These are phyloP conservation scores for Tephrocybe rancida DNA, from an alignment of 768 basidiomycete genomes.

Conservation along the genomic window DNA sequence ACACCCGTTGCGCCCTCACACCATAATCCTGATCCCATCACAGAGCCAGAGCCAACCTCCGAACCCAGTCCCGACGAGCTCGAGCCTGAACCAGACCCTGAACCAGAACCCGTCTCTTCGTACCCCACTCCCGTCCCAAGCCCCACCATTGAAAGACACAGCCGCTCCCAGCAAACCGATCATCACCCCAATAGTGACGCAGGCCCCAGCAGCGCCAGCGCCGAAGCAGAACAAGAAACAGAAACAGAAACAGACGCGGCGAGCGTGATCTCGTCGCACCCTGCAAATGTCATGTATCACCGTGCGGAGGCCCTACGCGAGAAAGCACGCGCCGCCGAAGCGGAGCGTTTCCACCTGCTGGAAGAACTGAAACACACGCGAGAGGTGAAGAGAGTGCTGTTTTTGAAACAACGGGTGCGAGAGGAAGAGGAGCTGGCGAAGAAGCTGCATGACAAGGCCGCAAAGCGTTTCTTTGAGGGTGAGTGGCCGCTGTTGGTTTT, in stretches of 20 bases:
- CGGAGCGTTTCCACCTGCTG: slow-evolving; percentile 26
- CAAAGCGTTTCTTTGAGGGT: slow-evolving; percentile 47
- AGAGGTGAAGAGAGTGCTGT: slow-evolving; percentile 38
- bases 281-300: slow-evolving; percentile 29
- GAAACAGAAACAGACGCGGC: slow-evolving; percentile 22
- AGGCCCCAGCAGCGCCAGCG: background rate
- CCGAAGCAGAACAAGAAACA: slow-evolving; percentile 15
- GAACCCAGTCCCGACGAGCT: background rate
- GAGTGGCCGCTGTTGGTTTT: slow-evolving; percentile 18
- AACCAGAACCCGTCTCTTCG: slow-evolving; percentile 9
- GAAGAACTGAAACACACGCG: slow-evolving; percentile 30
- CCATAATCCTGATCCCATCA: slow-evolving; percentile 17
- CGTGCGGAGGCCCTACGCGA: slow-evolving; percentile 40
- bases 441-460: slow-evolving; percentile 47
- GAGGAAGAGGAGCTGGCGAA: slow-evolving; percentile 33
- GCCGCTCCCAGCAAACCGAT: background rate
- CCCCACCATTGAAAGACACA: slow-evolving; percentile 1
- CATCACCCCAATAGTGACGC: background rate
- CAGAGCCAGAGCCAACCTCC: background rate
- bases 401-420: slow-evolving; percentile 38
- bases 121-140: slow-evolving; percentile 11
- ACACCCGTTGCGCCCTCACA: slow-evolving; percentile 12
- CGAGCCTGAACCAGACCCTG: slow-evolving; percentile 1
- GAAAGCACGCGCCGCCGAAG: slow-evolving; percentile 42
- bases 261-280: slow-evolving; percentile 34